Evolutionary conservation across 2,329 filamentous ascomycete species (phyloP).

Genomic region (Colletotrichum aenigma): DNA sequence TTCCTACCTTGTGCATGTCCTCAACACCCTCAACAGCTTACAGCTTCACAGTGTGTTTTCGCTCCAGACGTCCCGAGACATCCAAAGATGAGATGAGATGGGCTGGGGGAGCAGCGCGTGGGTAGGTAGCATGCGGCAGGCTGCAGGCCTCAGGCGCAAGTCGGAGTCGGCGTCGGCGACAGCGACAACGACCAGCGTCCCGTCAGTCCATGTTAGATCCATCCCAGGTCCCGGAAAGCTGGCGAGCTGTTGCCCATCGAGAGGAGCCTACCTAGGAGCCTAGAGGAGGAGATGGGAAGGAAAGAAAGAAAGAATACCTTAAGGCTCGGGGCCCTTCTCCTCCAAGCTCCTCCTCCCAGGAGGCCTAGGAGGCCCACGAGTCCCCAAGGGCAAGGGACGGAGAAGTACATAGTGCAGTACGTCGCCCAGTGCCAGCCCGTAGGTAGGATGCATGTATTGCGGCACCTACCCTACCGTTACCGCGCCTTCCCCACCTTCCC

Average conservation of each 20-base stretch:
- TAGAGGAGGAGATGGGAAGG: neutral
- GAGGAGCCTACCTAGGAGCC: neutral
- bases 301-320: neutral
- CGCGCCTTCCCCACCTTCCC: neutral
- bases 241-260: neutral
- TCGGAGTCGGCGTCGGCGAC: neutral
- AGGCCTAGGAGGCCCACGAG: neutral
- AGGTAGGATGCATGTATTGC: neutral
- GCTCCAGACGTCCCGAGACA: neutral
- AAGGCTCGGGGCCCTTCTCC: neutral
- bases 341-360: neutral
- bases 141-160: neutral
- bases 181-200: neutral
- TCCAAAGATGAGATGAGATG: neutral
- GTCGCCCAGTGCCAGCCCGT: neutral
- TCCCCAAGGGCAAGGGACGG: neutral
- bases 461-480: neutral
- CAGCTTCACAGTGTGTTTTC: neutral
- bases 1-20: neutral
- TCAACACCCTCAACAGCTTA: neutral
- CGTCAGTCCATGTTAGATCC: neutral
- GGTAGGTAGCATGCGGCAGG: neutral
- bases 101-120: neutral
- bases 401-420: neutral
- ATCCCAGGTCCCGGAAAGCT: conserved; percentile 1